These are phyloP conservation scores for Auricularia heimuer DNA, from an alignment of 768 basidiomycete species.

Conservation along the genomic window DNA sequence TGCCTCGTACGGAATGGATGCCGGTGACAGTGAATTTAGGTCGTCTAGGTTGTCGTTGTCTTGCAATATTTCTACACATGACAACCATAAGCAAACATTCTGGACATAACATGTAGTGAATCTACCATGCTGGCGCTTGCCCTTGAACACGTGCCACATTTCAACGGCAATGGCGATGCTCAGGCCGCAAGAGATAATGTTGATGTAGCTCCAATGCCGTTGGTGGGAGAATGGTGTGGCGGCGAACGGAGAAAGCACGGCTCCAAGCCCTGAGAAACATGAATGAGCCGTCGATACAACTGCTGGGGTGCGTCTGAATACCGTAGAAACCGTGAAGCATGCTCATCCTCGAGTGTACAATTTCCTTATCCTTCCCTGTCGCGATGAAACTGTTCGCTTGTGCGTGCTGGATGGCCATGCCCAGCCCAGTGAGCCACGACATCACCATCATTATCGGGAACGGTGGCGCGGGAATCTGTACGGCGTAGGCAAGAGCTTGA, in stretches of 20 bases:
- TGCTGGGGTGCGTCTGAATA: conserved; percentile 9
- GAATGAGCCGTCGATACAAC: neutral
- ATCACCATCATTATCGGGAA: conserved; percentile 53
- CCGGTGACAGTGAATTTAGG: too few relatives aligned
- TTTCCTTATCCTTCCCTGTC: conserved; percentile 42
- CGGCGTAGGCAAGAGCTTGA: conserved; percentile 43
- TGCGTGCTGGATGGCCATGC: conserved; percentile 49
- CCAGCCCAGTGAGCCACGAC: conserved; percentile 40
- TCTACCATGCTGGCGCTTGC: neutral
- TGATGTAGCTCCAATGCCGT: neutral
- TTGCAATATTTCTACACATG: too few relatives aligned
- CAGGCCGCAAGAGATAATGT: neutral
- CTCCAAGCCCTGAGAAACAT: neutral
- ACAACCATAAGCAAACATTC: too few relatives aligned
- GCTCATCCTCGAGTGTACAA: conserved; percentile 57
- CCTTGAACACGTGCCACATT: neutral
- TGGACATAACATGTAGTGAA: too few relatives aligned
- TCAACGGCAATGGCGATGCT: neutral
- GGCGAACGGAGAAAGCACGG: neutral
- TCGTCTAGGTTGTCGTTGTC: neutral
- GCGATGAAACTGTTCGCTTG: conserved; percentile 67
- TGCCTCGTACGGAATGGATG: neutral
- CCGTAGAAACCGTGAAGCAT: conserved; percentile 59
- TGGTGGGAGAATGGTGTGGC: neutral
- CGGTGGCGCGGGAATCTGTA: conserved; percentile 48